phyloP scores from a whole-genome alignment of 2,329 filamentous ascomycete genomes.

The Xylaria sp. region DNA sequence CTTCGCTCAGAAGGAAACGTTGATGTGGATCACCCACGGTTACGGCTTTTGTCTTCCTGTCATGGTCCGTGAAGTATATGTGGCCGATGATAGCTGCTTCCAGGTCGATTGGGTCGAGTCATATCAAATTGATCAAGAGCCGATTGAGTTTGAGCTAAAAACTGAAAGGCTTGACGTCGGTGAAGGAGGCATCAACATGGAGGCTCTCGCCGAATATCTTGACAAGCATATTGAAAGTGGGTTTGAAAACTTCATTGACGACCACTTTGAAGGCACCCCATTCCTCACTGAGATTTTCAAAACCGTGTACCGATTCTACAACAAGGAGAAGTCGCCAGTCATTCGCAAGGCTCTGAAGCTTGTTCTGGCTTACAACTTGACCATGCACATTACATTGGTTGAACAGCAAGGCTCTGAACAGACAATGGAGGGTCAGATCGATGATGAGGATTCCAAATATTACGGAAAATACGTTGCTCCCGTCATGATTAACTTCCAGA shows the following conservation, averaged over 20 bases:
- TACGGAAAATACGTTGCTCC: conserved; percentile 90
- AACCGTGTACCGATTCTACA: conserved; percentile 93
- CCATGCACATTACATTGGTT: conserved; percentile 92
- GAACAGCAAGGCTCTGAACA: conserved; percentile 88
- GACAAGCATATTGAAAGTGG: conserved; percentile 93
- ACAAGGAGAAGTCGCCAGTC: conserved; percentile 85
- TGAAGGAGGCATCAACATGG: conserved; percentile 83
- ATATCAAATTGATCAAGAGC: conserved; percentile 71
- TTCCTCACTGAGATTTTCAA: conserved; percentile 97
- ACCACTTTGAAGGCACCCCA: conserved; percentile 94
- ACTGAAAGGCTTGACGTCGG: conserved; percentile 91
- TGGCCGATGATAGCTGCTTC: conserved; percentile 92
- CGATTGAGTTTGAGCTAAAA: conserved; percentile 83
- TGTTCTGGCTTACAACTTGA: conserved; percentile 94
- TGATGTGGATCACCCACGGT: conserved; percentile 94
- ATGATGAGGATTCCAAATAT: conserved; percentile 87
- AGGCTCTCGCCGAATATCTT: conserved; percentile 88
- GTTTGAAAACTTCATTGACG: conserved; percentile 93
- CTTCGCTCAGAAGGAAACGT: conserved; percentile 70
- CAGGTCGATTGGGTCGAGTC: conserved; percentile 93
- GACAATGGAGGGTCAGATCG: conserved; percentile 80
- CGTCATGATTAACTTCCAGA: conserved; percentile 99
- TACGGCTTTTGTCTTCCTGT: conserved; percentile 94
- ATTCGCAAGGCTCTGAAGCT: conserved; percentile 96
- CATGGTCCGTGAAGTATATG: conserved; percentile 91